Evolutionary conservation across 1,284 basidiomycete genomes (phyloP).

Genomic region (Trametes versicolor): DNA sequence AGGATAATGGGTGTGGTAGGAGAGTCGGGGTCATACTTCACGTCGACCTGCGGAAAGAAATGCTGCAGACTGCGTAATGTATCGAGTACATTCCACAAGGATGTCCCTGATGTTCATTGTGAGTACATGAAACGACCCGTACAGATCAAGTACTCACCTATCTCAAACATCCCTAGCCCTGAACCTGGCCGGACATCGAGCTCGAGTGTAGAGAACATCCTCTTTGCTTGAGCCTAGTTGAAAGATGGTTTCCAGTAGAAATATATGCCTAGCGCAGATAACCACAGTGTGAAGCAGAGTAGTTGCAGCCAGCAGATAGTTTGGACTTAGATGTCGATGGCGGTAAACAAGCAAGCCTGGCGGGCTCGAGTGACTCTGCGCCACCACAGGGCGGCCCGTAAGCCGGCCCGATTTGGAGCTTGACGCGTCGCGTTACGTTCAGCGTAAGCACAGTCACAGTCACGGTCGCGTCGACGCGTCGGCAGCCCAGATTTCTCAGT

Average conservation of each 20-base stretch:
- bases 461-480: constrained; percentile 23
- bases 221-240: not conserved
- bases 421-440: constrained; percentile 40
- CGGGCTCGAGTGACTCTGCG: not conserved
- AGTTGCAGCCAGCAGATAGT: not conserved
- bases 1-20: constrained; percentile 80
- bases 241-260: not conserved
- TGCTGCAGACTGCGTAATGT: constrained; percentile 69
- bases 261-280: not conserved
- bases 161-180: constrained; percentile 80
- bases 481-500: not conserved
- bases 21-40: constrained; percentile 86
- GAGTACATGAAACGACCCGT: not conserved
- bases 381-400: constrained; percentile 6
- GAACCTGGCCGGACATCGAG: constrained; percentile 82
- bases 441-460: constrained; percentile 18
- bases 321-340: not conserved
- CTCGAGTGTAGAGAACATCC: constrained; percentile 74
- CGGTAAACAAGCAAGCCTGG: not conserved
- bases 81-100: constrained; percentile 85
- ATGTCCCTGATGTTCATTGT: constrained; percentile 63
- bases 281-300: not conserved
- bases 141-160: constrained; percentile 57
- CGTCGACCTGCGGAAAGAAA: constrained; percentile 81
- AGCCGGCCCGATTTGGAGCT: constrained; percentile 22